Evolutionary conservation across 2,329 filamentous ascomycete genomes (phyloP), one percentile per base, ranked within the genome.

Genomic region (Neofusicoccum sp.): DNA sequence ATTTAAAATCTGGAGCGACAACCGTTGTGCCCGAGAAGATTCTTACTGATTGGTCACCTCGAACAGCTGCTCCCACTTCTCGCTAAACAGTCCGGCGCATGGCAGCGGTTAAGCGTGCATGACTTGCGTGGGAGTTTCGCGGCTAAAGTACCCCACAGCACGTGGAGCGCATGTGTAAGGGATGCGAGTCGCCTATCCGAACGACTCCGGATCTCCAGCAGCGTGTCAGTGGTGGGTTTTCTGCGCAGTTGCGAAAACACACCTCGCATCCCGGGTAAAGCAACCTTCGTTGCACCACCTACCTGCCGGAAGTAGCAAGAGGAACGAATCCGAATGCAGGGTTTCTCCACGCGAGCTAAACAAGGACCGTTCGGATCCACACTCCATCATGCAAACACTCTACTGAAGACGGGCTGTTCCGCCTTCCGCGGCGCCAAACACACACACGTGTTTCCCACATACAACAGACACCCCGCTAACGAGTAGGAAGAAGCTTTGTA

Each of bases 71-170:
- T 16, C 16, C 41, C 41, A 12, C n/a, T 12, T 43, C 16, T n/a
- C 3, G 41, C n/a, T 16, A n/a, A 6, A 7, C 11, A 16, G 41
- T 43, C 41, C 14, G 14, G 37, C 14, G 6, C 14, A 43, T n/a
- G 16, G 41, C 41, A n/a, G 16, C n/a, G 6, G 6, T 5, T 16
- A 12, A n/a, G 41, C 41, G 14, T n/a, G 4, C 41, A 16, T 43
- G 11, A 43, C 41, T 16, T n/a, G 41, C 41, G 16, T 43, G n/a
- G 41, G 41, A 12, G 16, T n/a, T n/a, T 37, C 48, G 33, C 34
- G 48, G 48, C 48, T 37, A 37, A 37, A 52, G 36, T 52, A 28
- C 48, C 48, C 48, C 48, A 52, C 33, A 52, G 22, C n/a, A 12
- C 41, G 14, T 43, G 12, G 7, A 43, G 14, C 41, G 3, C 3